Base-by-base conservation (phyloP, 208 protist species). In the Trypanosoma rangeli region DNA sequence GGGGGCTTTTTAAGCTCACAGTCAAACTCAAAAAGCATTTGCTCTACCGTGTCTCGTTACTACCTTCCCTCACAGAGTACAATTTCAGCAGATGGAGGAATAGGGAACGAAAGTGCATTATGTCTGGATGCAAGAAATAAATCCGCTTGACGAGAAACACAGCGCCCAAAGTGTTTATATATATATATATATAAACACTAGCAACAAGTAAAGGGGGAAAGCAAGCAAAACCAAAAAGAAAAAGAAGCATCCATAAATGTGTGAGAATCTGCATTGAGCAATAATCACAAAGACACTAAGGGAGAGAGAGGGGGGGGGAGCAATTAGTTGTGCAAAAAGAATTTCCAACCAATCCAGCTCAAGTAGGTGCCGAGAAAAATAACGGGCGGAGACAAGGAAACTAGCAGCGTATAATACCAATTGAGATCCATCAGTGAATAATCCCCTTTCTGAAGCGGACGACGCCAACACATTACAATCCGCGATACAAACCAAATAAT, bases 271-370 rank as follows among this genome's bases (percentile, higher is more conserved):
- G 16, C 22, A 53, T 26, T 18, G 7, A 26, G 9, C 16, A 53
- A 53, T 1, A 18, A 26, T 12, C 9, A 53, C 12, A 53, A 24
- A 4, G n/a, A 28, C 26, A 60, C 29, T 67, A 20, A 5, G 61
- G 58, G 33, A 26, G 72, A 75, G 1, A 60, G 22, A 74, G 44
- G 33, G 77, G 24, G 9, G 68, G 8, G 26, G 52, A 4, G 5
- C 13, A 44, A 54, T 73, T 68, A 95, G 59, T 95, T 95, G 56
- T 89, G 89, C 1, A 54, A 72, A 53, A 95, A 95, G 42, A 95
- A 89, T 68, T 92, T 93, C 86, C 85, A 95, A 53, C 86, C 88
- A 26, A 94, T 73, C 85, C 85, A 94, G 29, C 78, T 85, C 1
- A 62, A 75, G 65, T 88, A 88, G 20, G 84, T 68, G 26, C 70